Evolutionary conservation across 768 basidiomycete species (phyloP).

Genomic region (Mycena rebaudengoi): DNA sequence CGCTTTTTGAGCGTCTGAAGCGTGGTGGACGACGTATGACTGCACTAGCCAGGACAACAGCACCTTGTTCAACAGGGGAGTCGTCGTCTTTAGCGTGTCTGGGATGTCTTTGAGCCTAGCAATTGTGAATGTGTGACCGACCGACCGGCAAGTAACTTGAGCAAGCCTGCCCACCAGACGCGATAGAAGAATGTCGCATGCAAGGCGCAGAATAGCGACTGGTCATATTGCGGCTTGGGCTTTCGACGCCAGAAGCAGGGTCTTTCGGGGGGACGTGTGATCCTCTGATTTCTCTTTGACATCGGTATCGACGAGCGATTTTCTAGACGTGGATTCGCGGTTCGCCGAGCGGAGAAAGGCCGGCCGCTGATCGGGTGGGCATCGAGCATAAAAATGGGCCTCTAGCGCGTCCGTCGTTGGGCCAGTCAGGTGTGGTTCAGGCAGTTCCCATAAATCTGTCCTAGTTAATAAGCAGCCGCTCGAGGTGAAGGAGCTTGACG

Average conservation of each 20-base stretch:
- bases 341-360: slow-evolving; percentile 39
- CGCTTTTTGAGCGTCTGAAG: slow-evolving; percentile 45
- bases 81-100: slow-evolving; percentile 44
- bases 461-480: not conserved
- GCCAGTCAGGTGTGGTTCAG: slow-evolving; percentile 44
- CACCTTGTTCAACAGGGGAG: slow-evolving; percentile 64
- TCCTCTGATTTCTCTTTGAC: slow-evolving; percentile 23
- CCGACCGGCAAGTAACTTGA: slow-evolving; percentile 55
- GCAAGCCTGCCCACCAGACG: slow-evolving; percentile 57
- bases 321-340: slow-evolving; percentile 6
- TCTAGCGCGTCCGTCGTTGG: slow-evolving; percentile 53
- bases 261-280: slow-evolving; percentile 10
- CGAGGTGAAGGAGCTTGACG: no score
- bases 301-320: slow-evolving; percentile 11
- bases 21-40: slow-evolving; percentile 51
- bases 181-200: slow-evolving; percentile 54
- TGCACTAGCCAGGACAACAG: slow-evolving; percentile 63
- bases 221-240: slow-evolving; percentile 47
- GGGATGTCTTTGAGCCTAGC: slow-evolving; percentile 9
- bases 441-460: slow-evolving; percentile 66
- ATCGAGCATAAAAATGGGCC: slow-evolving; percentile 56
- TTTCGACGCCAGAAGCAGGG: slow-evolving; percentile 21
- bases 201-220: slow-evolving; percentile 59
- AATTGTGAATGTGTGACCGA: not conserved
- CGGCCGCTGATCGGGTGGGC: slow-evolving; percentile 58